Evolutionary conservation across 768 basidiomycete genomes (phyloP), one percentile per base, ranked within the genome.

Genomic region (Boletus barrowsii): DNA sequence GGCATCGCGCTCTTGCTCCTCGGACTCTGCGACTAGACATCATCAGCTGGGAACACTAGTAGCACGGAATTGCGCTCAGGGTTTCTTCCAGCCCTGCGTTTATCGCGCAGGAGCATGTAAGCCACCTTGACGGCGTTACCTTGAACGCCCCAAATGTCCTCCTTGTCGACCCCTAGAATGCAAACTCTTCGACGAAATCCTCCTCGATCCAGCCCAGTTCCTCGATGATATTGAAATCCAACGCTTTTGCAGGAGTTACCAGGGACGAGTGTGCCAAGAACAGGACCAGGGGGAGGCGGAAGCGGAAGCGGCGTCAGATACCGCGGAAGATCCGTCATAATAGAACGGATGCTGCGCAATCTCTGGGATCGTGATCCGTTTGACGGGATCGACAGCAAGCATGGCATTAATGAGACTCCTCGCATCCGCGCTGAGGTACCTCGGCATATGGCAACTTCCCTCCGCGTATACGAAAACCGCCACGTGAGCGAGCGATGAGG

Each of bases 101-200:
- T 94, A 66, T 99, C 96, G 53, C 93, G 78, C 42, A 97, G 76
- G 5, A 99, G 77, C 83, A 94, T 85, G 71, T 98, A 99, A 0
- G 96, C 94, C 8, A 99, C 94, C 72, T 97, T 95, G 67, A 98
- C 88, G 50, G 92, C 87, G 67, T 98, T 97, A 36, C 94, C 91
- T 56, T 87, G 85, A 39, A 83, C 78, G 0, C 90, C 86, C 91
- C 90, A 93, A 4, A 98, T 83, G 58, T 94, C 92, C 2, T 93
- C 88, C 70, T 84, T 83, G 55, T 82, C 82, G 11, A 94, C 86
- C 1, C 84, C 87, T 0, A 79, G 72, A 71, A 66, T 13, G 86
- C 81, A 36, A 99, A 76, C 42, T 94, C 86, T 22, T 22, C 22
- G 9, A 99, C 88, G 11, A 96, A 84, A 59, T 90, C 87, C 42